Conservation (phyloP, 2,329 filamentous ascomycete genomes). For the Stagonosporopsis vannaccii region DNA sequence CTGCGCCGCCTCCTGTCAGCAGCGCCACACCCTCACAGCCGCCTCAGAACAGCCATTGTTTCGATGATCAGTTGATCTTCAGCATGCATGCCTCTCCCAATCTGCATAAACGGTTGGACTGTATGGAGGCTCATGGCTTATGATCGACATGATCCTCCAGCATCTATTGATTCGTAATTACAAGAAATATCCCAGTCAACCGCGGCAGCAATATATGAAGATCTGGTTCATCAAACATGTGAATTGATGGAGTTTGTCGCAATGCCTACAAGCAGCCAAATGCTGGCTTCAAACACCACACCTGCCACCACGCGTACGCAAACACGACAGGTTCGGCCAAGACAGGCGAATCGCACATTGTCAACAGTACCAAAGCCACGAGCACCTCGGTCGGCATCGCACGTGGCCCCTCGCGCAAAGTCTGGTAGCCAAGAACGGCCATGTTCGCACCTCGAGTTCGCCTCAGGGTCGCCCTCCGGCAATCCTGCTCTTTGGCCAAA, state of each 20-base stretch:
- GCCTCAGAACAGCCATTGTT: neutral
- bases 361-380: slow-evolving; percentile 4
- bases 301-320: neutral
- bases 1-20: slow-evolving; percentile 16
- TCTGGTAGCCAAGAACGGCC: slow-evolving; percentile 3
- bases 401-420: slow-evolving; percentile 8
- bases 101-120: neutral
- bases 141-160: slow-evolving; percentile 1
- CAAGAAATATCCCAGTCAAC: neutral
- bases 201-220: neutral
- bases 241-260: neutral
- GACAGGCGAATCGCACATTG: neutral
- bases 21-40: slow-evolving; percentile 8
- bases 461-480: neutral
- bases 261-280: neutral
- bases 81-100: slow-evolving; percentile 1
- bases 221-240: neutral
- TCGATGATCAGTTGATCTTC: slow-evolving; percentile 2
- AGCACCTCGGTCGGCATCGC: slow-evolving; percentile 2
- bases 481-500: slow-evolving; percentile 1
- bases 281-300: neutral
- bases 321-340: neutral
- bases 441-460: neutral
- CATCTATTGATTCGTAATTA: neutral
- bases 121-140: neutral